Evolutionary conservation across 2,329 filamentous ascomycete genomes (phyloP), one percentile per base, ranked within the genome.

Genomic region (Aureobasidium mangrovei): DNA sequence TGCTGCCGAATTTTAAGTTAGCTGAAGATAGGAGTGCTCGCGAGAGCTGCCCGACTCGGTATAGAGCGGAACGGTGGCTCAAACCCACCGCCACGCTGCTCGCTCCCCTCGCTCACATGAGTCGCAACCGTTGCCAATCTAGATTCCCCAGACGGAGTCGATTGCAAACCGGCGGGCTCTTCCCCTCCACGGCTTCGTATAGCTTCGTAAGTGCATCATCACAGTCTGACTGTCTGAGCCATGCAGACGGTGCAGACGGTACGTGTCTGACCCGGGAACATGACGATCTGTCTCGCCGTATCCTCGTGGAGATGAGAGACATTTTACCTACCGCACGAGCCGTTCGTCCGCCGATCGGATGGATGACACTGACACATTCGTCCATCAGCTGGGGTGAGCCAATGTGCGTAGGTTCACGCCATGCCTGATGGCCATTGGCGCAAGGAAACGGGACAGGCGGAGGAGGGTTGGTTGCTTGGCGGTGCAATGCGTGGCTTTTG

Each of bases 281-380:
- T 33, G 48, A 26, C 48, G 39, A 52, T 52, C 48, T 52, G 8
- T 35, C 7, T 35, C 9, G 31, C 31, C 26, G 46, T 27, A 9
- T 10, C 38, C 18, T 42, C 38, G 31, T n/a, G 36, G 38, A 42
- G 38, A 29, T 42, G 29, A 10, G 18, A 27, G 4, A 27, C 18
- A n/a, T 2, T 35, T 27, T 51, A 33, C 38, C 24, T 29, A 26
- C 1, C 2, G 6, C 31, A 31, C 4, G 26, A 36, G 49, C 49
- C 49, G 49, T 36, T 53, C 35, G 49, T 43, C 49, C 49, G 49
- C 29, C 49, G 49, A 53, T 53, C 49, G 49, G 40, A 7, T 12
- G 9, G n/a, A 18, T 33, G 29, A 31, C 28, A 31, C 24, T 53
- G 49, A 43, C 40, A 43, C 40, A 31, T 36, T 29, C 31, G 27